These are phyloP conservation scores for Simmondsia chinensis DNA, from an alignment of 148 eudicot species.

Conservation along the genomic window DNA sequence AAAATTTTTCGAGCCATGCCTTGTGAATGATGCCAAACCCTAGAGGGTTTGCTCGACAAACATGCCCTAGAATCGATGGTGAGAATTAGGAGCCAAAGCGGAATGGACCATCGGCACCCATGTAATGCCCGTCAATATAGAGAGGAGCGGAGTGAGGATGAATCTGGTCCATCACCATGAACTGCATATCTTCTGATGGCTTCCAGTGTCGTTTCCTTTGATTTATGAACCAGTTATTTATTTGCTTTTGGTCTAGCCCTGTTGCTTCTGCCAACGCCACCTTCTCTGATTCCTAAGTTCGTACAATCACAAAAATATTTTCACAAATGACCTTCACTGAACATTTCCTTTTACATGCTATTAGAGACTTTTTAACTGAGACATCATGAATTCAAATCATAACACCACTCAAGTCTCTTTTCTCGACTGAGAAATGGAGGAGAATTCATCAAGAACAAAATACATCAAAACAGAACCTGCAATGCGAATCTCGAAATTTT, in stretches of 20 bases:
- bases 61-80: neutral
- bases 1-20: too few species aligned
- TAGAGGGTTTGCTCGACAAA: neutral
- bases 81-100: slow-evolving; percentile 25
- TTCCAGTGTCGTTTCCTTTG: slow-evolving; percentile 79
- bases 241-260: slow-evolving; percentile 68
- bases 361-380: too few species aligned
- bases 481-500: too few species aligned
- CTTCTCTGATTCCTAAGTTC: slow-evolving; percentile 67
- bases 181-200: slow-evolving; percentile 79
- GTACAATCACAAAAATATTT: too few species aligned
- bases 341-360: too few species aligned
- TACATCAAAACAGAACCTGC: too few species aligned
- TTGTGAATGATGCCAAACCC: neutral
- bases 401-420: too few species aligned
- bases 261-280: slow-evolving; percentile 77
- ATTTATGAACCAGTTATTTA: slow-evolving; percentile 73
- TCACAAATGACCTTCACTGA: too few species aligned
- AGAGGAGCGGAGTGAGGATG: slow-evolving; percentile 64
- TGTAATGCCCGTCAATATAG: slow-evolving; percentile 85
- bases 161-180: slow-evolving; percentile 88
- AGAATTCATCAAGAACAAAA: too few species aligned
- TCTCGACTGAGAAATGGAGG: too few species aligned
- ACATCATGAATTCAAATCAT: too few species aligned
- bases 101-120: slow-evolving; percentile 83